Conservation (phyloP, 192 early-diverging fungal species). For the Linnemannia zychae region DNA sequence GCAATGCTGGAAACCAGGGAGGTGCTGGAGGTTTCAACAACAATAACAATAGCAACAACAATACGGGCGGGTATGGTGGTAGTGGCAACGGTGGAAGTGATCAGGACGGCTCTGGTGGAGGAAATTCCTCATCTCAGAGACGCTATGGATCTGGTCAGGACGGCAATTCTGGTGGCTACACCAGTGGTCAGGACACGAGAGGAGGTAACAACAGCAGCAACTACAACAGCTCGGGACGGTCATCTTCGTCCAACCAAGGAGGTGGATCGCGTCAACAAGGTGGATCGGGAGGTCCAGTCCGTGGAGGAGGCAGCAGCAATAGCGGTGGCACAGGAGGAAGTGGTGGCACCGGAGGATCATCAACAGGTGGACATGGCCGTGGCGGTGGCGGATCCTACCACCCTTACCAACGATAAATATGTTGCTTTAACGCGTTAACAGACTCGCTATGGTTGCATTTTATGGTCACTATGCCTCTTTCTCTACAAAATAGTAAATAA, state of each 20-base stretch:
- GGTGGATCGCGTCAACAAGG: slow-evolving; percentile 16
- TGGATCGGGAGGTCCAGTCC: slow-evolving; percentile 53
- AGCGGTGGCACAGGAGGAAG: slow-evolving; percentile 10
- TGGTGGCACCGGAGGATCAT: slow-evolving; percentile 2
- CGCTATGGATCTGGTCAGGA: slow-evolving; percentile 12
- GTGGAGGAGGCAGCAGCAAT: slow-evolving; percentile 22
- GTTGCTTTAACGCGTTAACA: background rate
- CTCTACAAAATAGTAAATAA: too few species aligned
- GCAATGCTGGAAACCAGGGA: slow-evolving; percentile 3
- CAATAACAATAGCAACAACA: slow-evolving; percentile 40
- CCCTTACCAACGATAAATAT: slow-evolving; percentile 46
- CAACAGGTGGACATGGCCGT: slow-evolving; percentile 21
- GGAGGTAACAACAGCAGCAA: slow-evolving; percentile 15
- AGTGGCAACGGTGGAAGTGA: slow-evolving; percentile 15
- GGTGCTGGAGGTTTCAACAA: slow-evolving; percentile 7
- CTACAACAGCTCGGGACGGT: slow-evolving; percentile 18
- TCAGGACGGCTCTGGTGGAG: slow-evolving; percentile 23
- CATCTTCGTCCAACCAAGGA: slow-evolving; percentile 3
- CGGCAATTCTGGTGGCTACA: slow-evolving; percentile 40
- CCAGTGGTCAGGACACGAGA: slow-evolving; percentile 34
- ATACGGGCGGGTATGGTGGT: slow-evolving; percentile 20
- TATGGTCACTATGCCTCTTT: too few species aligned
- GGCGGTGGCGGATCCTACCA: slow-evolving; percentile 45
- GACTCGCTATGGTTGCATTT: too few species aligned
- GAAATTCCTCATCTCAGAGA: slow-evolving; percentile 31